Evolutionary conservation across 2,329 filamentous ascomycete species (phyloP).

Genomic region (Claviceps cyperi): DNA sequence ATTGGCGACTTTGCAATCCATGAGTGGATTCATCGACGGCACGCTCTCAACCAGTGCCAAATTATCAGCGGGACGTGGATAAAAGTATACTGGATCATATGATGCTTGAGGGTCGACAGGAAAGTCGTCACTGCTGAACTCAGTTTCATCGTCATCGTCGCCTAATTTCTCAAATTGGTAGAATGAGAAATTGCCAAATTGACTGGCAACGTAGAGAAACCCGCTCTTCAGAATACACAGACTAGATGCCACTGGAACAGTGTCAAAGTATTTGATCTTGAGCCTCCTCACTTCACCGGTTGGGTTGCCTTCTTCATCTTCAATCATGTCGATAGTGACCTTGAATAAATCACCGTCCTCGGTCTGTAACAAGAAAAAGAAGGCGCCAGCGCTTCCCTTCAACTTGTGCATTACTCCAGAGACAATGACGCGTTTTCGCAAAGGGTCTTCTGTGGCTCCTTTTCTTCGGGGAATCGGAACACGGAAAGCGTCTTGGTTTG

Average conservation of each 20-base stretch:
- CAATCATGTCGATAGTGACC: constrained; percentile 79
- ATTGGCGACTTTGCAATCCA: constrained; percentile 86
- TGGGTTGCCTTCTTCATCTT: constrained; percentile 62
- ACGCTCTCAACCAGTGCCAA: constrained; percentile 73
- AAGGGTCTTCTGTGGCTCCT: constrained; percentile 81
- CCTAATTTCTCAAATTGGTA: constrained; percentile 97
- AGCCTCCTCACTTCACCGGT: constrained; percentile 71
- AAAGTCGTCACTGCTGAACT: constrained; percentile 74
- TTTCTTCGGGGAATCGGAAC: constrained; percentile 78
- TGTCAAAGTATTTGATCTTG: constrained; percentile 97
- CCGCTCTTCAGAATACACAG: constrained; percentile 91
- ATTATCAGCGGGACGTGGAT: constrained; percentile 66
- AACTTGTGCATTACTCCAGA: constrained; percentile 96
- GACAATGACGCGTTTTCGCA: constrained; percentile 74
- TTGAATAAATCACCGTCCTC: constrained; percentile 99
- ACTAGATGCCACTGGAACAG: constrained; percentile 73
- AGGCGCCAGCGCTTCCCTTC: constrained; percentile 65
- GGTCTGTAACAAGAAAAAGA: constrained; percentile 92
- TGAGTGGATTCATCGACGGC: constrained; percentile 76
- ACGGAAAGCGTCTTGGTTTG: constrained; percentile 78
- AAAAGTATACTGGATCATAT: constrained; percentile 73
- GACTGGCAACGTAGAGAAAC: constrained; percentile 82
- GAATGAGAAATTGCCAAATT: constrained; percentile 85
- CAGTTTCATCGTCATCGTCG: constrained; percentile 80
- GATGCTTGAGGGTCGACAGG: constrained; percentile 58